Evolutionary conservation across 1,284 basidiomycete genomes (phyloP).

Genomic region (Sanghuangporus baumii): DNA sequence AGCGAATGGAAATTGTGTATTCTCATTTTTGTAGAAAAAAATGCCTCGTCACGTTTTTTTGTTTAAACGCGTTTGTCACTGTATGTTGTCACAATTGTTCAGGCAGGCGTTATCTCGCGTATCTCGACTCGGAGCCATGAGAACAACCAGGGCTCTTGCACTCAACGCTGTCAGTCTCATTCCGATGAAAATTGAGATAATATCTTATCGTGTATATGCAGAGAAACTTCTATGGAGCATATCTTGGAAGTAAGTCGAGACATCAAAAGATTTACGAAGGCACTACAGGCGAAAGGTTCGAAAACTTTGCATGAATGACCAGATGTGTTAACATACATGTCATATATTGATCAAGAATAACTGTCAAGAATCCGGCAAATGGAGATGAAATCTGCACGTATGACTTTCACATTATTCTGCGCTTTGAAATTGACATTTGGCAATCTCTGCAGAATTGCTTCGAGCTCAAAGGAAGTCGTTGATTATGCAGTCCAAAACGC

Average conservation of each 20-base stretch:
- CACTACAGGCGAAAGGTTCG: not conserved
- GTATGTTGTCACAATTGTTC: not conserved
- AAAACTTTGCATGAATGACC: not conserved
- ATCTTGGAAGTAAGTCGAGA: not conserved
- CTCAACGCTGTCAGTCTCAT: conserved; percentile 1
- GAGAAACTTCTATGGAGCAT: conserved; percentile 7
- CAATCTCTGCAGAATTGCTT: conserved; percentile 30
- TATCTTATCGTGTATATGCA: not conserved
- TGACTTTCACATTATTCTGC: conserved; percentile 23
- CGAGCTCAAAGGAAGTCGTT: conserved; percentile 44
- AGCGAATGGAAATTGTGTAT: not conserved
- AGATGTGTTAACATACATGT: not conserved
- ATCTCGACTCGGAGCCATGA: not conserved
- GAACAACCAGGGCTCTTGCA: conserved; percentile 3
- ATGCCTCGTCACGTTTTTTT: too few species aligned
- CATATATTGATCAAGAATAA: conserved; percentile 35
- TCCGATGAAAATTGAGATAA: not conserved
- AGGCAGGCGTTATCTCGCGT: not conserved
- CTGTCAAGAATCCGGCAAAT: conserved; percentile 61
- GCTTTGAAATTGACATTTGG: not conserved
- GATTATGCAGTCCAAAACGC: conserved; percentile 46
- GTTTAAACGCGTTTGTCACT: too few species aligned
- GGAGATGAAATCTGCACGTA: conserved; percentile 55
- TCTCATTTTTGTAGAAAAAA: not conserved
- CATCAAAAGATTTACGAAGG: not conserved